Evolutionary conservation across 768 basidiomycete genomes (phyloP).

Genomic region (Phaeotremella skinneri): DNA sequence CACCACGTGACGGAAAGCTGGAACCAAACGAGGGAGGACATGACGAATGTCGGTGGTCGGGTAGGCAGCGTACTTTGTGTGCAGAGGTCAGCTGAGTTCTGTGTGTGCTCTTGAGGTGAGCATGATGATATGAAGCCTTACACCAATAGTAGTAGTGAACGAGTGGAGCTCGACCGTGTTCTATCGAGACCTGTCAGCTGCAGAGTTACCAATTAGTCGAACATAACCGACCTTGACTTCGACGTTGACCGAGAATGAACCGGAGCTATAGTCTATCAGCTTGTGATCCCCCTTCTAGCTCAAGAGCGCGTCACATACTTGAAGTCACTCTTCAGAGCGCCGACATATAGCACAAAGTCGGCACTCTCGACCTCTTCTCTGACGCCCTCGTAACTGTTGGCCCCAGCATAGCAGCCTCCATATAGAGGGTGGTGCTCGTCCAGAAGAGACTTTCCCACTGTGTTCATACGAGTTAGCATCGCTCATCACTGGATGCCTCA

Average conservation of each 20-base stretch:
- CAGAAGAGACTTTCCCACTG: slow-evolving; percentile 44
- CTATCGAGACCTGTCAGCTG: slow-evolving; percentile 8
- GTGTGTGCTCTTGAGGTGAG: too few relatives aligned
- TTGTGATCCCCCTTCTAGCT: too few relatives aligned
- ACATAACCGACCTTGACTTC: slow-evolving; percentile 33
- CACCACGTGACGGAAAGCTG: slow-evolving; percentile 37
- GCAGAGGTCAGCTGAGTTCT: background rate
- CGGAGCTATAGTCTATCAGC: slow-evolving; percentile 34
- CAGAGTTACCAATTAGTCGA: background rate
- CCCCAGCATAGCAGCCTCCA: slow-evolving; percentile 50
- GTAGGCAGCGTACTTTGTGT: slow-evolving; percentile 44
- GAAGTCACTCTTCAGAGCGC: slow-evolving; percentile 50
- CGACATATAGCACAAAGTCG: slow-evolving; percentile 50
- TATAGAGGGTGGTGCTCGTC: slow-evolving; percentile 49
- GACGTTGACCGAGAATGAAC: slow-evolving; percentile 50
- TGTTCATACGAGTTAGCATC: slow-evolving; percentile 6
- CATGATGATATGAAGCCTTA: too few relatives aligned
- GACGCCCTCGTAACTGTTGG: slow-evolving; percentile 42
- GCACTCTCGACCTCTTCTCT: slow-evolving; percentile 48
- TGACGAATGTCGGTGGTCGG: slow-evolving; percentile 49
- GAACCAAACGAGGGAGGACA: slow-evolving; percentile 46
- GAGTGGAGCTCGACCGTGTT: slow-evolving; percentile 50
- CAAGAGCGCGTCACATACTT: slow-evolving; percentile 36
- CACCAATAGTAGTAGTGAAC: slow-evolving; percentile 45
- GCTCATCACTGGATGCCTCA: background rate